phyloP scores from a whole-genome alignment of 2,329 filamentous ascomycete species.

The Orbilia javanica region DNA sequence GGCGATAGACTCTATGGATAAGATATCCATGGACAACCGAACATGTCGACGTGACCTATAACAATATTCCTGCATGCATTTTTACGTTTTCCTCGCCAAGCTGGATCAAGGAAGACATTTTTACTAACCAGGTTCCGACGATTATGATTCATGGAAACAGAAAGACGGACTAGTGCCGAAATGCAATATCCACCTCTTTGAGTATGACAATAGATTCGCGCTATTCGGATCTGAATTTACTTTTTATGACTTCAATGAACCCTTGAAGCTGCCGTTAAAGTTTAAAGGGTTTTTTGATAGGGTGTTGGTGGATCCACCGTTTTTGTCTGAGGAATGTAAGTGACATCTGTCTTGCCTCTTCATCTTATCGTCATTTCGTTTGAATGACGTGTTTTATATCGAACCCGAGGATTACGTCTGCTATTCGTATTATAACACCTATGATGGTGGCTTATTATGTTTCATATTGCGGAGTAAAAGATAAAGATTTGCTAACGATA shows the following conservation, averaged over 20 bases:
- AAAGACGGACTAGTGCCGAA: constrained; percentile 61
- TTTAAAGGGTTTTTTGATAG: constrained; percentile 72
- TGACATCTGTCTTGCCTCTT: constrained; percentile 67
- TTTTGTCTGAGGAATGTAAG: constrained; percentile 83
- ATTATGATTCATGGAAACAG: constrained; percentile 20
- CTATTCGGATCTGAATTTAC: constrained; percentile 78
- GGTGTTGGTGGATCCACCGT: constrained; percentile 82
- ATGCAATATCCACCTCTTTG: constrained; percentile 76
- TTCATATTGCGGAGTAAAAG: constrained; percentile 13
- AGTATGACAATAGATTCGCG: constrained; percentile 79
- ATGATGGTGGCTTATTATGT: constrained; percentile 4
- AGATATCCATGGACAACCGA: neutral
- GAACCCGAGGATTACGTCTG: neutral
- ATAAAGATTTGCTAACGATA: constrained; percentile 14
- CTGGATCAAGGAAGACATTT: neutral
- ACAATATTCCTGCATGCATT: constrained; percentile 32
- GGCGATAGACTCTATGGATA: constrained; percentile 4
- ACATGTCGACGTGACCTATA: neutral
- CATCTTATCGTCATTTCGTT: constrained; percentile 3
- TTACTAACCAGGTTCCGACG: constrained; percentile 22
- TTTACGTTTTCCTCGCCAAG: neutral
- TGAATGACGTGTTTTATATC: constrained; percentile 7
- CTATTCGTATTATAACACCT: neutral
- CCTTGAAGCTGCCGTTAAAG: constrained; percentile 68
- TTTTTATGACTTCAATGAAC: constrained; percentile 79